These are phyloP conservation scores for Pistacia atlantica DNA, from an alignment of 345 rosid genomes.

Conservation along the genomic window DNA sequence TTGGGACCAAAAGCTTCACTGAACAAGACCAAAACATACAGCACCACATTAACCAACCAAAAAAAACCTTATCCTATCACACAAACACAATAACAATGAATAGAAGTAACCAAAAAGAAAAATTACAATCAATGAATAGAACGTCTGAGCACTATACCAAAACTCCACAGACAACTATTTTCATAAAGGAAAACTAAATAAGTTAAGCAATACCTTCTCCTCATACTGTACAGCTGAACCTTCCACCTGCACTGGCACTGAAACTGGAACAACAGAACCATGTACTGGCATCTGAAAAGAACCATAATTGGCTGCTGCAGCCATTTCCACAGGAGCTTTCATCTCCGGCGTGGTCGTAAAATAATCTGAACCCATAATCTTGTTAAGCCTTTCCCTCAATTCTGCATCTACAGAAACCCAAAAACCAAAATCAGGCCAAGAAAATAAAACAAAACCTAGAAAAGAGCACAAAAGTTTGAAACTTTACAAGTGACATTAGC, in stretches of 20 bases:
- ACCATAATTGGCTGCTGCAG: slow-evolving; percentile 65
- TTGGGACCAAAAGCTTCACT: not conserved
- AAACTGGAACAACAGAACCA: slow-evolving; percentile 30
- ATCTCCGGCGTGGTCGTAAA: slow-evolving; percentile 82
- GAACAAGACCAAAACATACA: not conserved
- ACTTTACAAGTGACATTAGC: slow-evolving; percentile 60
- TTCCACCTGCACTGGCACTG: slow-evolving; percentile 47
- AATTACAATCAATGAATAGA: not conserved
- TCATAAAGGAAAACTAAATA: not conserved
- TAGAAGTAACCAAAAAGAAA: not conserved
- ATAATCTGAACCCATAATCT: slow-evolving; percentile 88
- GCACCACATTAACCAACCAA: not conserved
- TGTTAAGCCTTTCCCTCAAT: slow-evolving; percentile 71
- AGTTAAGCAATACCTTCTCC: slow-evolving; percentile 44
- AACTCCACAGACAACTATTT: not conserved
- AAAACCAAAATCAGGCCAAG: not conserved
- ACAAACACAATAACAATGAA: not conserved
- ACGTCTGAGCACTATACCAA: not conserved
- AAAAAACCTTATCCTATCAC: slow-evolving; percentile 1
- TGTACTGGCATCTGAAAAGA: slow-evolving; percentile 62
- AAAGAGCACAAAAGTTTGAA: not conserved
- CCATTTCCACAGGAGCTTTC: slow-evolving; percentile 81
- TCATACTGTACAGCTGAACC: slow-evolving; percentile 37
- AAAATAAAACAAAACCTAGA: not conserved
- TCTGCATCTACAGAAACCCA: slow-evolving; percentile 57